These are phyloP conservation scores for Penicillium frequentans DNA, from an alignment of 2,329 filamentous ascomycete genomes.

Conservation along the genomic window DNA sequence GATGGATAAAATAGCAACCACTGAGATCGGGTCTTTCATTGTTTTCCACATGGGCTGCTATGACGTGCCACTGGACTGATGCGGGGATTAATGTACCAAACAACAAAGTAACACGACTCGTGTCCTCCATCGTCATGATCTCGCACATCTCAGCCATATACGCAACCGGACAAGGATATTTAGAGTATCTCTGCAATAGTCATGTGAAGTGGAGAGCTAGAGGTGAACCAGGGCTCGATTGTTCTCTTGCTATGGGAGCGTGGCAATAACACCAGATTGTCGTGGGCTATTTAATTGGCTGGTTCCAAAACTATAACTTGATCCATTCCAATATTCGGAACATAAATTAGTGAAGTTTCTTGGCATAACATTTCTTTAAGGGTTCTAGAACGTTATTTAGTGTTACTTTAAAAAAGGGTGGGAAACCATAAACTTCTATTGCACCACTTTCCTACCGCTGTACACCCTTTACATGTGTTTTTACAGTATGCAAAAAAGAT, in stretches of 20 bases:
- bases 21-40: not conserved
- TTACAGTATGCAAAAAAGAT: not conserved
- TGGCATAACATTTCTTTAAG: not conserved
- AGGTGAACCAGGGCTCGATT: not conserved
- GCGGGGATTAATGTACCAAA: not conserved
- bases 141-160: not conserved
- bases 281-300: no score
- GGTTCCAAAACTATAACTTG: no score
- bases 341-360: not conserved
- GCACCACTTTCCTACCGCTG: no score
- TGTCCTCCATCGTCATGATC: slow-evolving; percentile 19
- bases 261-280: not conserved
- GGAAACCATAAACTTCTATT: no score
- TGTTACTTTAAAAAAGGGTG: not conserved
- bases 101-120: not conserved
- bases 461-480: no score
- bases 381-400: not conserved
- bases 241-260: not conserved
- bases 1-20: slow-evolving; percentile 2
- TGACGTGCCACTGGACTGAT: slow-evolving; percentile 14
- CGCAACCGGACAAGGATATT: not conserved
- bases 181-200: not conserved
- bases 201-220: not conserved
- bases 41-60: slow-evolving; percentile 5
- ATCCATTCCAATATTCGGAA: not conserved